These are phyloP conservation scores for Hanseniaspora taiwanica DNA, from an alignment of 805 yeast genomes.

Conservation along the genomic window DNA sequence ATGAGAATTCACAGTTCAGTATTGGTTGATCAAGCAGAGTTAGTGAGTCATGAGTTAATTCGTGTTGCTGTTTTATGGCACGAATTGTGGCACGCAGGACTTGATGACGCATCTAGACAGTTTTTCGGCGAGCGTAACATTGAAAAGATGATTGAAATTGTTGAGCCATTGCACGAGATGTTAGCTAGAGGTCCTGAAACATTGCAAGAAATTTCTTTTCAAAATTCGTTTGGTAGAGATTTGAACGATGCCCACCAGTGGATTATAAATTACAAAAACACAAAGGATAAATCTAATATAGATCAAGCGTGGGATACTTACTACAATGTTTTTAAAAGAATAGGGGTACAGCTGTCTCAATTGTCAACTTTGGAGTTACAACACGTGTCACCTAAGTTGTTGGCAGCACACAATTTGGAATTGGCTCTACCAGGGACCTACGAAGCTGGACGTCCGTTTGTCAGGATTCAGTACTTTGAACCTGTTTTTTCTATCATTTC, in stretches of 20 bases:
- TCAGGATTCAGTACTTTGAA: conserved; percentile 62
- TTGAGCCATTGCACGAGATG: conserved; percentile 81
- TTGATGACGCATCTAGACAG: conserved; percentile 89
- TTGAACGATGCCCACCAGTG: conserved; percentile 86
- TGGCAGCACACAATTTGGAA: conserved; percentile 65
- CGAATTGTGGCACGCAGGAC: conserved; percentile 95
- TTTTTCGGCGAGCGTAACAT: conserved; percentile 92
- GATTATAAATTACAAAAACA: conserved; percentile 73
- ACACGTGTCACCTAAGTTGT: conserved; percentile 82
- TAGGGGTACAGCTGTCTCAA: conserved; percentile 80
- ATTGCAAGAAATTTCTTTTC: conserved; percentile 81
- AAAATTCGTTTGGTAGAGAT: conserved; percentile 88
- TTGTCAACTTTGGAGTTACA: conserved; percentile 76
- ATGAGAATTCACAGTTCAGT: conserved; percentile 80
- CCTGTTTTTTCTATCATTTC: conserved; percentile 78
- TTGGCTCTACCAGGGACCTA: conserved; percentile 93
- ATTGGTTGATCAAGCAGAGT: conserved; percentile 81
- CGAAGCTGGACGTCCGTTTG: conserved; percentile 66
- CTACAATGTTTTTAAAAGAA: conserved; percentile 83
- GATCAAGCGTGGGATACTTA: conserved; percentile 98
- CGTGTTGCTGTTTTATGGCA: conserved; percentile 95
- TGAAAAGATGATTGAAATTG: conserved; percentile 83
- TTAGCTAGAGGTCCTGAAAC: conserved; percentile 84
- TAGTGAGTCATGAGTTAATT: conserved; percentile 87
- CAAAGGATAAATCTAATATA: conserved; percentile 75